Evolutionary conservation across 257 asterid species (phyloP).

Genomic region (Ophiorrhiza pumila): DNA sequence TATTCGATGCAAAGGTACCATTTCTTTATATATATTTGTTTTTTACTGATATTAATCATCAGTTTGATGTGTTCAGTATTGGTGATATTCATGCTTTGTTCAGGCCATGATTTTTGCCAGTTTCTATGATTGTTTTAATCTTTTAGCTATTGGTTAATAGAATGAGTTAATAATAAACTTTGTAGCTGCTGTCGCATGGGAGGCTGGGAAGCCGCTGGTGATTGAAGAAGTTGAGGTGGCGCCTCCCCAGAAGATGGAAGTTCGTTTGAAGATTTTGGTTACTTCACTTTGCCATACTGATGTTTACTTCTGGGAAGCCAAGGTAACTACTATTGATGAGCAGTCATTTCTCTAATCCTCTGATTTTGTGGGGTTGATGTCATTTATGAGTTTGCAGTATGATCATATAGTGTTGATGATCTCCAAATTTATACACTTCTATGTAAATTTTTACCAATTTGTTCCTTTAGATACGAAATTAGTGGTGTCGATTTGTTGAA

Average conservation of each 20-base stretch:
- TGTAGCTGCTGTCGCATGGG: slow-evolving; percentile 92
- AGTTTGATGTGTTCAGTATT: background rate
- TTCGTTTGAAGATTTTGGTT: slow-evolving; percentile 69
- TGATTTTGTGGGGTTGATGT: background rate
- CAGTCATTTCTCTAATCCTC: background rate
- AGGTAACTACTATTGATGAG: slow-evolving; percentile 34
- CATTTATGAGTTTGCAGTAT: no score
- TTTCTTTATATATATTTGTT: background rate
- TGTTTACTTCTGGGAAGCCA: slow-evolving; percentile 86
- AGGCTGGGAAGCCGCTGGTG: slow-evolving; percentile 84
- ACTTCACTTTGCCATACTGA: slow-evolving; percentile 93
- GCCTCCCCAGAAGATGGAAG: slow-evolving; percentile 91
- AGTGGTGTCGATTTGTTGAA: no score
- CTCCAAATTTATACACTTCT: background rate
- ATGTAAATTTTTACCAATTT: background rate
- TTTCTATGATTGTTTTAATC: no score
- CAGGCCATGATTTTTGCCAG: no score
- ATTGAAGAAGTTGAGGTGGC: slow-evolving; percentile 91
- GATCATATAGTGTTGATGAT: background rate
- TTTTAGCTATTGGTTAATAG: background rate
- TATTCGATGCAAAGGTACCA: slow-evolving; percentile 44
- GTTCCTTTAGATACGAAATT: no score
- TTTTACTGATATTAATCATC: background rate
- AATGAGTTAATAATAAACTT: background rate
- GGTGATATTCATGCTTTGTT: no score